Base-by-base conservation (phyloP, 139 green algal species). In the Monoraphidium neglectum region DNA sequence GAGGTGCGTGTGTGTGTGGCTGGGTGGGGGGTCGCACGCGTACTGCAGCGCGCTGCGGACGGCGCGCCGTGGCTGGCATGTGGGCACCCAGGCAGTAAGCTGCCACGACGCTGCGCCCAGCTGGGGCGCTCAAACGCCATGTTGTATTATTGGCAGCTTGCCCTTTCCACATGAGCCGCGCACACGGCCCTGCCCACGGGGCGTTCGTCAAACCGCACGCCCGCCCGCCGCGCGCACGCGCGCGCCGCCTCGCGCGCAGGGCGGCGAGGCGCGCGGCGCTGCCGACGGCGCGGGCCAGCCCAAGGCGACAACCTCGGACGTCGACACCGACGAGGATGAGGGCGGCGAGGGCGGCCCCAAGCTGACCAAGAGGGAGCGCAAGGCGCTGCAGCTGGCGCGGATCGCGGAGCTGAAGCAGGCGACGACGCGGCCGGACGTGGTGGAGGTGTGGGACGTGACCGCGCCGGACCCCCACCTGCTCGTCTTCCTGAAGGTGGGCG, bases 371-470 rank as follows among this genome's bases (percentile, higher is more conserved):
- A 93, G 93, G 74, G 89, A 98, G 82, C 83, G 83, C 15, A 97
- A 97, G 84, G 57, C 91, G 76, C 74, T 91, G 8, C 82, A 60
- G 23, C 78, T 92, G 33, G 81, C 97, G 13, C 95, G 93, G 68
- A 93, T 99, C 43, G 90, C 91, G 15, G 90, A 98, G 82, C 86
- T 99, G 37, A 99, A 99, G 87, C 91, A 95, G 82, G 66, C 88
- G 13, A 97, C 90, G 72, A 60, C 81, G 33, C 83, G 91, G 62
- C 96, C 96, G 1, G 96, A 99, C 28, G 92, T 99, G 43, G 96
- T 99, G 36, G 96, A 99, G 86, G 89, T 98, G 23, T 99, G 96
- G 96, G 96, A 99, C 76, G 89, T 97, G 1, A 98, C 94, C 1
- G 92, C 94, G 8, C 72, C 82, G 0, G 96, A 99, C 83, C 95